Conservation (phyloP, 768 basidiomycete species). For the Lentinula lateritia region DNA sequence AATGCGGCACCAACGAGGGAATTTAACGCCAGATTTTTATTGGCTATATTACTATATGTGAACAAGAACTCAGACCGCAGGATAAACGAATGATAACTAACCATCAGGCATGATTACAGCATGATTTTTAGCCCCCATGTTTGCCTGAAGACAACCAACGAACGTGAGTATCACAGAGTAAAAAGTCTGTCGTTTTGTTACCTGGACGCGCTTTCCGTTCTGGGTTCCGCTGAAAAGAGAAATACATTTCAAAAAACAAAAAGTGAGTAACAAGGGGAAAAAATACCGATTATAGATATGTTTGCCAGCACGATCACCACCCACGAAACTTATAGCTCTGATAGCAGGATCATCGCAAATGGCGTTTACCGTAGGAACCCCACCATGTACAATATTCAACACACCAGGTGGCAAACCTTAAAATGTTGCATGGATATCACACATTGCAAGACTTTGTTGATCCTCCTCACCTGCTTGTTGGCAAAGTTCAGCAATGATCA, state of each 20-base stretch:
- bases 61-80: neutral
- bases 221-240: slow-evolving; percentile 56
- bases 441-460: neutral
- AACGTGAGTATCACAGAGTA: neutral
- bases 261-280: neutral
- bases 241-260: slow-evolving; percentile 5
- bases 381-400: slow-evolving; percentile 88
- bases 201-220: slow-evolving; percentile 87
- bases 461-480: slow-evolving; percentile 62
- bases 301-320: slow-evolving; percentile 86
- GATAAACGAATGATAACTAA: slow-evolving; percentile 24
- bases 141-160: slow-evolving; percentile 26
- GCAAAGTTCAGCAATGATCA: slow-evolving; percentile 96
- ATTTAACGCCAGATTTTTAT: slow-evolving; percentile 88
- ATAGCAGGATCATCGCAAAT: slow-evolving; percentile 91
- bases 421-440: neutral
- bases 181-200: slow-evolving; percentile 14
- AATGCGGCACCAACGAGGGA: slow-evolving; percentile 93
- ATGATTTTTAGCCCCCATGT: slow-evolving; percentile 96
- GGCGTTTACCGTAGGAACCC: slow-evolving; percentile 83
- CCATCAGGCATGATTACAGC: slow-evolving; percentile 92
- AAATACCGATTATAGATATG: slow-evolving; percentile 85
- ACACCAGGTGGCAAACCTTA: slow-evolving; percentile 81
- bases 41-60: slow-evolving; percentile 44
- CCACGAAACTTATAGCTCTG: slow-evolving; percentile 95